Conservation (phyloP, 352 stramenopile genomes). For the Globisporangium yorkense region DNA sequence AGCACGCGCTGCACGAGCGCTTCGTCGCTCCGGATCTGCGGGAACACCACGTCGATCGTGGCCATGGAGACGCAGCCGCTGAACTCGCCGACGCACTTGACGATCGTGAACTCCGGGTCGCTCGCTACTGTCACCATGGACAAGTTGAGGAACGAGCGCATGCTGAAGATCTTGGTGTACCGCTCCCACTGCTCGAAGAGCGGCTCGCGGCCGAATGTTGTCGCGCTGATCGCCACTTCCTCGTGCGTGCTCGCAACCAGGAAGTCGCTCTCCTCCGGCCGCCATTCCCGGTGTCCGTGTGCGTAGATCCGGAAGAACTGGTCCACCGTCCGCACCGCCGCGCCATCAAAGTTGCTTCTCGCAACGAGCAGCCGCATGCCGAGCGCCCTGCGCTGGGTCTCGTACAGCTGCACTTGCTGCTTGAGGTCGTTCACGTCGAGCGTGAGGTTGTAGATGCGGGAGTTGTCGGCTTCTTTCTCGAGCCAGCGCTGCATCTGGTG, state of each 20-base stretch:
- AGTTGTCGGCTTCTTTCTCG: conserved; percentile 11
- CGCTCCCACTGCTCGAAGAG: conserved; percentile 12
- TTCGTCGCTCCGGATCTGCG: conserved; percentile 11
- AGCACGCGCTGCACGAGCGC: conserved; percentile 10
- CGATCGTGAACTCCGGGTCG: conserved; percentile 6
- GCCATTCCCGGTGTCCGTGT: background rate
- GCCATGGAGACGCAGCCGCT: background rate
- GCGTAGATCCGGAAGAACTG: conserved; percentile 6
- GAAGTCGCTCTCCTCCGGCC: conserved; percentile 2
- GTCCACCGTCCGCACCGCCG: background rate
- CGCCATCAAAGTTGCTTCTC: conserved; percentile 3
- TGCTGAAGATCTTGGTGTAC: conserved; percentile 7
- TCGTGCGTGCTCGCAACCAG: background rate
- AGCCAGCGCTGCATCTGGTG: conserved; percentile 8
- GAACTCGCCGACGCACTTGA: conserved; percentile 7
- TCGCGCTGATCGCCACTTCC: background rate
- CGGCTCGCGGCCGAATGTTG: background rate
- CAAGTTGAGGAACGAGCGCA: conserved; percentile 3
- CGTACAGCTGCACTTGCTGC: conserved; percentile 3
- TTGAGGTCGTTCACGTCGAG: conserved; percentile 11
- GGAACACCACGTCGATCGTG: conserved; percentile 16
- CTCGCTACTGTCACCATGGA: conserved; percentile 1
- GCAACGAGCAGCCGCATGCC: conserved; percentile 2
- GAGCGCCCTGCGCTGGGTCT: background rate
- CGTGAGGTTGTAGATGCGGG: conserved; percentile 9